Evolutionary conservation across 208 protist genomes (phyloP), one percentile per base, ranked within the genome.

Genomic region (Crithidia bombi): DNA sequence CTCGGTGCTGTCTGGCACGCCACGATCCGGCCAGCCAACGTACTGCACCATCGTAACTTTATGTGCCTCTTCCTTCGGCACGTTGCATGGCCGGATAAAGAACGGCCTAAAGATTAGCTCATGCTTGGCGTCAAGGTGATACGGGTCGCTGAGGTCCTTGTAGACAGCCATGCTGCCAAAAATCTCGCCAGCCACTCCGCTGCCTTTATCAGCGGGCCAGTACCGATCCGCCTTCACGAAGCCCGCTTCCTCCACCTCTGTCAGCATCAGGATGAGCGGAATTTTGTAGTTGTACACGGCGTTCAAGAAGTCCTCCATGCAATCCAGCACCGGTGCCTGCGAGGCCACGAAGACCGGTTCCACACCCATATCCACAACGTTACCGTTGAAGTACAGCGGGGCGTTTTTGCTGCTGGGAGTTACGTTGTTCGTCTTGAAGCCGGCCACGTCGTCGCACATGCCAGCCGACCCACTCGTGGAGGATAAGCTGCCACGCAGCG

Each of bases 1-100:
- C 36, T 78, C 75, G 26, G 77, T 82, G 57, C 81, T 88, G 57
- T 70, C 50, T 26, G 90, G 90, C 7, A 96, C 82, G n/a, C 87
- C 87, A 51, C 87, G 88, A 72, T 96, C 90, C 0, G 90, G 90
- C 88, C 90, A 96, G 25, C 85, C 88, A 6, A 78, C 80, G 64
- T 96, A 96, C 84, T 96, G 90, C 44, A 93, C 69, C 59, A 91
- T 82, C 9, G 72, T 41, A 19, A 96, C 32, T 56, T 74, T 79
- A 63, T 87, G 84, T 21, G 50, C 25, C 46, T 21, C 33, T 66
- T 55, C 19, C 50, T n/a, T 55, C 25, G 65, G 38, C 39, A 33
- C 39, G n/a, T 63, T 32, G 28, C 47, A 56, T 12, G 65, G 58
- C 2, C 73, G 72, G 49, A 74, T 63, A n/a, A 75, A 66, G 17